These are phyloP conservation scores for Heimioporus sp. DNA, from an alignment of 768 basidiomycete species.

Conservation along the genomic window DNA sequence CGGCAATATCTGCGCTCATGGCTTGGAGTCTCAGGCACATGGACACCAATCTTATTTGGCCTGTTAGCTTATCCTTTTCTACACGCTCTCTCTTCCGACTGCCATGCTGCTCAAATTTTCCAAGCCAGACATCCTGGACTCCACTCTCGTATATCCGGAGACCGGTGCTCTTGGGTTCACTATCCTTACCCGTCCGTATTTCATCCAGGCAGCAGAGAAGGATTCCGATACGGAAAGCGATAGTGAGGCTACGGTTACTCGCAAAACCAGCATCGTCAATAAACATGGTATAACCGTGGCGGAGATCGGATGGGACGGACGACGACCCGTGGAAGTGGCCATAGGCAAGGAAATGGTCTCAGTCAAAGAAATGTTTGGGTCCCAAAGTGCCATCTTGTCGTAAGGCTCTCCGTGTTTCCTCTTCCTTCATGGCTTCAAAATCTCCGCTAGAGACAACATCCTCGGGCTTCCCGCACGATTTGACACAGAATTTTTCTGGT, in stretches of 20 bases:
- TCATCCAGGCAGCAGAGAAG: conserved; percentile 24
- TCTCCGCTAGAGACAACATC: conserved; percentile 45
- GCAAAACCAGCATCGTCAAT: conserved; percentile 46
- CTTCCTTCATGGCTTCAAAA: not conserved
- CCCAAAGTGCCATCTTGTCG: conserved; percentile 54
- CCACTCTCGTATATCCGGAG: conserved; percentile 50
- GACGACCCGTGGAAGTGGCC: conserved; percentile 47
- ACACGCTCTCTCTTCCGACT: not conserved
- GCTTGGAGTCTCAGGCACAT: not conserved
- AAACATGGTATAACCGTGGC: conserved; percentile 41
- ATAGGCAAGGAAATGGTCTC: conserved; percentile 51
- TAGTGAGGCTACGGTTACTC: conserved; percentile 24
- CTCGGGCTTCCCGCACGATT: conserved; percentile 64
- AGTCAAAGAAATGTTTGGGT: conserved; percentile 56
- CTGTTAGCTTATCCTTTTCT: not conserved
- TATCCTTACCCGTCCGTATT: conserved; percentile 44
- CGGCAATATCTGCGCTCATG: not conserved
- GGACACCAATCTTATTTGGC: not conserved
- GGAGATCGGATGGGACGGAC: conserved; percentile 52
- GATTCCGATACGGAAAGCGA: conserved; percentile 31
- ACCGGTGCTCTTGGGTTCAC: conserved; percentile 48
- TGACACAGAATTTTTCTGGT: conserved; percentile 59
- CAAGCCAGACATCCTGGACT: conserved; percentile 56
- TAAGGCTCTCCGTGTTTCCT: conserved; percentile 25
- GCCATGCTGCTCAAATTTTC: conserved; percentile 60